These are phyloP conservation scores for Lecanicillium sp. DNA, from an alignment of 2,329 filamentous ascomycete genomes.

Conservation along the genomic window DNA sequence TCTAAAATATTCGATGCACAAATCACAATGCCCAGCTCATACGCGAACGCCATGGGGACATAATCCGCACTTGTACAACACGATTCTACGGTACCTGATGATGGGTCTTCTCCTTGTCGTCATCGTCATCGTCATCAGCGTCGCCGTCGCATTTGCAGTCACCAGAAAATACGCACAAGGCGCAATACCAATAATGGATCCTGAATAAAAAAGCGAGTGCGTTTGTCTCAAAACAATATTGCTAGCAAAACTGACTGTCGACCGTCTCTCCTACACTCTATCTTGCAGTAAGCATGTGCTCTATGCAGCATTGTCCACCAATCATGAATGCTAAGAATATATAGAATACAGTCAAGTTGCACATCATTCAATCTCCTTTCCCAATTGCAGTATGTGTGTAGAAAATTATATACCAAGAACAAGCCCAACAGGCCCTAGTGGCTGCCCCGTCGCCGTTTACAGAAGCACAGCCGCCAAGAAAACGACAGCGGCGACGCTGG, in stretches of 20 bases:
- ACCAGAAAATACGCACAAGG: not conserved
- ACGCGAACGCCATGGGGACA: not conserved
- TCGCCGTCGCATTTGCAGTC: slow-evolving; percentile 16
- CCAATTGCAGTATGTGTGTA: not conserved
- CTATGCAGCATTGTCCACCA: not conserved
- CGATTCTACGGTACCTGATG: slow-evolving; percentile 19
- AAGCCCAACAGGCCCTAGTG: too few species aligned
- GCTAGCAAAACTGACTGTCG: not conserved
- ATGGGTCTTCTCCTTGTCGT: slow-evolving; percentile 21
- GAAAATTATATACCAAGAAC: slow-evolving; percentile 3
- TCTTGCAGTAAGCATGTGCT: not conserved
- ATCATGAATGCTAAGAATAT: not conserved
- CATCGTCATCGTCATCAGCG: slow-evolving; percentile 20
- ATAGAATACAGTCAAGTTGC: not conserved
- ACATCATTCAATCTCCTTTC: not conserved
- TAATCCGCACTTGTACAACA: not conserved
- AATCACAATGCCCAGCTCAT: not conserved
- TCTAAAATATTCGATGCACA: not conserved
- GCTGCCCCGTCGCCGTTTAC: too few species aligned
- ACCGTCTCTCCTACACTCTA: not conserved
- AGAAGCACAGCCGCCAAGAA: slow-evolving; percentile 23
- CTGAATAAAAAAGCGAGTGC: not conserved
- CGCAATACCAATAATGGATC: not conserved
- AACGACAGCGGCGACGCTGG: slow-evolving; percentile 24
- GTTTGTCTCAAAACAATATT: not conserved